phyloP scores from a whole-genome alignment of 331 rosid genomes.

The Quercus phellos region DNA sequence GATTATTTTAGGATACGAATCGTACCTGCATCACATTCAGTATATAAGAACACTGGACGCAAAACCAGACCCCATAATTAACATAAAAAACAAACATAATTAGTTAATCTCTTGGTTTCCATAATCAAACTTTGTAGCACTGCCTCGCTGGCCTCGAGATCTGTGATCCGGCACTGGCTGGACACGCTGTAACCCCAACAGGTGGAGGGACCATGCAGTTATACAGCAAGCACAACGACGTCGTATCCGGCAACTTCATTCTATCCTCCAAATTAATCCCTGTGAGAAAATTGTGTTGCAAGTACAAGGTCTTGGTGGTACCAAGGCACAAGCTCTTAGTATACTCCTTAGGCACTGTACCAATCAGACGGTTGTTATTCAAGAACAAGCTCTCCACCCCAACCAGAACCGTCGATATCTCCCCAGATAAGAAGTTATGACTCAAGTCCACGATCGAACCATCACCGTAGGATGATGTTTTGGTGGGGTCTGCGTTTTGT shows the following conservation, averaged over 20 bases:
- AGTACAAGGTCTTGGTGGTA: conserved; percentile 52
- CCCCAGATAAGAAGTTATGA: conserved; percentile 49
- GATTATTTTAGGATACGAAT: no score
- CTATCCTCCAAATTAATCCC: conserved; percentile 27
- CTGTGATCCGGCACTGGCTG: conserved; percentile 42
- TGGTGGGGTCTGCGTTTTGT: not conserved
- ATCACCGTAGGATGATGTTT: conserved; percentile 30
- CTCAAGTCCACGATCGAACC: conserved; percentile 68
- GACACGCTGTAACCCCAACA: conserved; percentile 40
- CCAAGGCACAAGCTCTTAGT: conserved; percentile 54
- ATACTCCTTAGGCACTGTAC: conserved; percentile 54
- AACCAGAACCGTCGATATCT: conserved; percentile 36
- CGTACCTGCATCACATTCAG: no score
- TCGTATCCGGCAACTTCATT: conserved; percentile 50
- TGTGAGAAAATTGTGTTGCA: conserved; percentile 64
- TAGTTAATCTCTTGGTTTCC: conserved; percentile 7
- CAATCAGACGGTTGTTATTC: conserved; percentile 60
- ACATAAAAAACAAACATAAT: no score
- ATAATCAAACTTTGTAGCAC: conserved; percentile 35
- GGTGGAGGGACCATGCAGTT: conserved; percentile 71
- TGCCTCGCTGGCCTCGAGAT: conserved; percentile 54
- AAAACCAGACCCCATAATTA: no score
- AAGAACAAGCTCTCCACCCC: conserved; percentile 61
- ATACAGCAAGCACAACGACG: conserved; percentile 57
- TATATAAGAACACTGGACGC: no score